Evolutionary conservation across 164 flowering plant species (phyloP).

Genomic region (Santalum album): DNA sequence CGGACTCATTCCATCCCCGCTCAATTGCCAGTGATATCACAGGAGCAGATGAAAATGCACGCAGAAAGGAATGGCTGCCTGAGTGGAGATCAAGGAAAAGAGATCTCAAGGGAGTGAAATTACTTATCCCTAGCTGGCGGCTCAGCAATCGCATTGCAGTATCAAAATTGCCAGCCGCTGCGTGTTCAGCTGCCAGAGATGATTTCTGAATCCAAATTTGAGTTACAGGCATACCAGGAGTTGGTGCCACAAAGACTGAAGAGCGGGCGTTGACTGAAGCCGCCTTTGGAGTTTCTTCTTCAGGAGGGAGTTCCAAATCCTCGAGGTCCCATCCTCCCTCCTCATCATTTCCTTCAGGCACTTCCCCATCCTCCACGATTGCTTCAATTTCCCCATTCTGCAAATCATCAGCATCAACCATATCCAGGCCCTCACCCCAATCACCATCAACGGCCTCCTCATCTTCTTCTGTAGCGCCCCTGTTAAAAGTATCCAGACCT

Average conservation of each 20-base stretch:
- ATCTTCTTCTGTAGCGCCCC: background rate
- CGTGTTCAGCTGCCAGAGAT: conserved; percentile 1
- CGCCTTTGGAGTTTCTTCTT: background rate
- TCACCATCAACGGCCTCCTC: background rate
- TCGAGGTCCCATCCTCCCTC: conserved; percentile 3
- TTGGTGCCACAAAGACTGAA: background rate
- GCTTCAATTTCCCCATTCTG: conserved; percentile 1
- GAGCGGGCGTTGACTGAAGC: background rate
- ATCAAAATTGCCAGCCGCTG: conserved; percentile 2
- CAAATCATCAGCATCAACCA: background rate
- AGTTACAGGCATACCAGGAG: conserved; percentile 1
- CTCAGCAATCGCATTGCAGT: conserved; percentile 2
- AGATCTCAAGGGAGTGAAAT: background rate
- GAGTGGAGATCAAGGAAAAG: background rate
- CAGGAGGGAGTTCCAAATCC: background rate
- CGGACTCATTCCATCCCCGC: background rate
- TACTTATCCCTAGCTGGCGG: background rate
- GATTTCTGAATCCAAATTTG: background rate
- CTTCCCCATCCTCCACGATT: conserved; percentile 1
- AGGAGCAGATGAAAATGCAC: background rate
- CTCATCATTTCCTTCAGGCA: background rate
- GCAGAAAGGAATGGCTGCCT: background rate
- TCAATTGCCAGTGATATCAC: conserved; percentile 2
- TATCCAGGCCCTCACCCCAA: background rate
- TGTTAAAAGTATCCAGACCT: background rate